Base-by-base conservation (phyloP, 2,329 filamentous ascomycete genomes). In the Xylariaceae sp. region DNA sequence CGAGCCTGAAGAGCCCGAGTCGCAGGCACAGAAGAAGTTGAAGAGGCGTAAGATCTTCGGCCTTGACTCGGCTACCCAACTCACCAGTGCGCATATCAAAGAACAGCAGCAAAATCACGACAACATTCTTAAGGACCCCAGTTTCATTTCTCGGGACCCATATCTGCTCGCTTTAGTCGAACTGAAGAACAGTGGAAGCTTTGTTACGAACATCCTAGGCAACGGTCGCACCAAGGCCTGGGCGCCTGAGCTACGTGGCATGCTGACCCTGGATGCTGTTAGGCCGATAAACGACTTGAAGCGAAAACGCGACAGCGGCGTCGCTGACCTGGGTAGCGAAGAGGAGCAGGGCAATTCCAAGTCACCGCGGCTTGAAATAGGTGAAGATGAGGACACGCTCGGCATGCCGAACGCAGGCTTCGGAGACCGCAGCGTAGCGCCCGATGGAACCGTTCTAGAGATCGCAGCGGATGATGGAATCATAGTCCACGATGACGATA, bases 221-320 rank as follows among this genome's bases (percentile, higher is more conserved):
- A 89, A 92, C 57, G 88, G 86, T 36, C 84, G 88, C 59, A 86
- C 85, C 62, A 80, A 83, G 61, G 83, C 83, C 40, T 96, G 91
- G 92, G 92, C 92, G 3, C 92, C 92, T 0, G 94, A 99, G 72
- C 80, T 99, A 18, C 86, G 89, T 56, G 90, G 88, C n/a, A 84
- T 99, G 64, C 76, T 97, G n/a, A 95, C 91, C 1, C 77, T 96
- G 40, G 89, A 95, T 60, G 80, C 89, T 13, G 80, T 95, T 15
- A 85, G 86, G 57, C 84, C 84, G 53, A 80, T 86, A 40, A 87
- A 85, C 54, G 90, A 95, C 57, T 80, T 92, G 51, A 99, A 97
- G 80, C 84, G 94, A 55, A 99, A 99, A 79, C 86, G 94, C 26
- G 91, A 96, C 66, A 91, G 87, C 64, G 91, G 88, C 21, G 83